Conservation (phyloP, 2,329 filamentous ascomycete species). For the Monosporascus cannonballus region DNA sequence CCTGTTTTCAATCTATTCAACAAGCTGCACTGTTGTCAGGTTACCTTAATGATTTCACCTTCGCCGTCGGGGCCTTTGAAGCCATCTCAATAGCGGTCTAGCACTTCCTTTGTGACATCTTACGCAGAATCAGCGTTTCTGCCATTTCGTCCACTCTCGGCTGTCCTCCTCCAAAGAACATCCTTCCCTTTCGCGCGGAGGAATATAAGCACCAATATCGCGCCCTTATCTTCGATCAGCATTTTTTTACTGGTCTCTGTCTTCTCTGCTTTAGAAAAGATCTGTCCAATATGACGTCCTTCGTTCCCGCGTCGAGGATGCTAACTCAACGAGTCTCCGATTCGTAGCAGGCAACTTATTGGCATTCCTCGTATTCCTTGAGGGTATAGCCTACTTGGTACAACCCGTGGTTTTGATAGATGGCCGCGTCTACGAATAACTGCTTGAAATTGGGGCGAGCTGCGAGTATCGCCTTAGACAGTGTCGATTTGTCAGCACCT, state of each 20-base stretch:
- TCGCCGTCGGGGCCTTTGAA: conserved; percentile 16
- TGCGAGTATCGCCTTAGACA: conserved; percentile 19
- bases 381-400: conserved; percentile 22
- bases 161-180: conserved; percentile 25
- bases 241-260: conserved; percentile 24
- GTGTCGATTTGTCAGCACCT: conserved; percentile 25
- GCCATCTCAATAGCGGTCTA: conserved; percentile 17
- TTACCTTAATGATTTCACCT: conserved; percentile 13
- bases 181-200: conserved; percentile 20
- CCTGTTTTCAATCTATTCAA: no score
- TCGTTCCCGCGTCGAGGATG: conserved; percentile 8
- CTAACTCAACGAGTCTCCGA: conserved; percentile 2
- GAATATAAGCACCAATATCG: conserved; percentile 25
- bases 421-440: conserved; percentile 19
- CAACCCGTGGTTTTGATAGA: conserved; percentile 19
- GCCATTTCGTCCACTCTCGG: conserved; percentile 14
- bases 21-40: not conserved
- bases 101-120: conserved; percentile 13
- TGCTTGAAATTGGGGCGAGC: conserved; percentile 17
- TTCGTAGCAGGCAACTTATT: conserved; percentile 15
- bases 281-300: conserved; percentile 25
- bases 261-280: conserved; percentile 26
- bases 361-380: conserved; percentile 11
- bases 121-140: conserved; percentile 24
- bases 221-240: conserved; percentile 18